Evolutionary conservation across 1,139 yeast species (phyloP), one percentile per base, ranked within the genome.

Genomic region (Blastobotrys niveus): DNA sequence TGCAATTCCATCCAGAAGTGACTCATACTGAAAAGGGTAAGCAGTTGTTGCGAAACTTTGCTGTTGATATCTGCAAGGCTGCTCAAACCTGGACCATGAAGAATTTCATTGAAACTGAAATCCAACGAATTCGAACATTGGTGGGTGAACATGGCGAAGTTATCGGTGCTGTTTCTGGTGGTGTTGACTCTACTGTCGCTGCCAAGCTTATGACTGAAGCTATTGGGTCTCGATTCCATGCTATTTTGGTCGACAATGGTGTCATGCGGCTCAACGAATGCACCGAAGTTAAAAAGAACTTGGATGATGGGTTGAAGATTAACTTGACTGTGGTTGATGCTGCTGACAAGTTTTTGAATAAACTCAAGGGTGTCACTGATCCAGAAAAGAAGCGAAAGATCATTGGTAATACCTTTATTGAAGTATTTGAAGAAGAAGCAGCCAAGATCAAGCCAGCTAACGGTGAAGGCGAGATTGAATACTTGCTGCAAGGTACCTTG

Each of bases 101-200:
- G 71, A 93, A 91, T 74, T 91, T 91, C 68, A 84, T 93, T 61
- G 96, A 87, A 60, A 87, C 96, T 52, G 98, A 93, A 73, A 88
- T 91, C 59, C 80, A 86, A 56, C 80, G 98, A 69, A 93, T 91
- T 58, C 79, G 86, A 68, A 74, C 78, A 50, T 74, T 89, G 58
- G 96, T 91, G 55, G 99, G 99, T 48, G 96, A 96, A 55, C 82
- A 89, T 50, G 98, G 96, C 48, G 97, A 91, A 71, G 99, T 93
- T 54, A 91, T 91, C 64, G 99, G 99, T 71, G 99, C 99, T 46
- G 98, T 91, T 58, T 86, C 96, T 50, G 99, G 99, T 62, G 98
- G 99, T 73, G 98, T 93, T 53, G 99, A 91, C 70, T 91, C 98
- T 46, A 91, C 99, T 39, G 98, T 93, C 51, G 99, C 97, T 55